A percentile compares a stretch with the other conserved stretches of the same genome.
phyloP scores from a whole-genome alignment of 2,329 filamentous ascomycete genomes.

The Alternaria rosae region DNA sequence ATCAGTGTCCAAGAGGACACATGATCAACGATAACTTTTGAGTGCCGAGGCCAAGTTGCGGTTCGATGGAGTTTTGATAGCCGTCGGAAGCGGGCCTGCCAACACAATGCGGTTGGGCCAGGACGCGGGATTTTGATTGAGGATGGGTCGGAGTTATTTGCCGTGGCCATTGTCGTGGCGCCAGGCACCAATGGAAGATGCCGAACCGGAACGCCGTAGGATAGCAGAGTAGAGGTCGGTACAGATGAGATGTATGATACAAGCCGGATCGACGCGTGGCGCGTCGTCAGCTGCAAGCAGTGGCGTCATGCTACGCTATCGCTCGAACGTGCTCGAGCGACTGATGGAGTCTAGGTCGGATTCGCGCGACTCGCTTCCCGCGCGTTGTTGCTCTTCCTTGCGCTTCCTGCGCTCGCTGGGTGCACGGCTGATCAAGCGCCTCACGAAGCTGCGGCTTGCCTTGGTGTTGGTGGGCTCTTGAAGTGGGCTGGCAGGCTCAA shows the following conservation, averaged over 20 bases:
- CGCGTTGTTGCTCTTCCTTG: constrained; percentile 38
- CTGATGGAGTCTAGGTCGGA: constrained; percentile 41
- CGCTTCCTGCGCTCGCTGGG: constrained; percentile 53
- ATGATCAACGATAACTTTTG: constrained; percentile 24
- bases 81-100: constrained; percentile 6
- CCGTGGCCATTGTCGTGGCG: constrained; percentile 18
- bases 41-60: constrained; percentile 15
- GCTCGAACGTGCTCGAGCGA: constrained; percentile 49
- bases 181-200: constrained; percentile 8
- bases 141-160: constrained; percentile 16
- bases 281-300: constrained; percentile 30
- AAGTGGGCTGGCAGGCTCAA: constrained; percentile 38
- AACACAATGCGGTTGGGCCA: constrained; percentile 9
- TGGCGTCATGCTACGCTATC: constrained; percentile 30
- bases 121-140: constrained; percentile 12
- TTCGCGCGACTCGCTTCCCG: constrained; percentile 43
- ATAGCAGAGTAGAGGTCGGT: constrained; percentile 23
- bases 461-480: constrained; percentile 44
- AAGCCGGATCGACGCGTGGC: constrained; percentile 29
- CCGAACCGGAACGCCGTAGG: constrained; percentile 19
- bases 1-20: constrained; percentile 15
- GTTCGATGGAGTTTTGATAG: constrained; percentile 4
- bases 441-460: constrained; percentile 47
- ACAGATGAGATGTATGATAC: constrained; percentile 31
- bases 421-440: constrained; percentile 53